These are phyloP conservation scores for Neckera pumila DNA, from an alignment of 225 moss, liverwort and hornwort genomes.

Conservation along the genomic window DNA sequence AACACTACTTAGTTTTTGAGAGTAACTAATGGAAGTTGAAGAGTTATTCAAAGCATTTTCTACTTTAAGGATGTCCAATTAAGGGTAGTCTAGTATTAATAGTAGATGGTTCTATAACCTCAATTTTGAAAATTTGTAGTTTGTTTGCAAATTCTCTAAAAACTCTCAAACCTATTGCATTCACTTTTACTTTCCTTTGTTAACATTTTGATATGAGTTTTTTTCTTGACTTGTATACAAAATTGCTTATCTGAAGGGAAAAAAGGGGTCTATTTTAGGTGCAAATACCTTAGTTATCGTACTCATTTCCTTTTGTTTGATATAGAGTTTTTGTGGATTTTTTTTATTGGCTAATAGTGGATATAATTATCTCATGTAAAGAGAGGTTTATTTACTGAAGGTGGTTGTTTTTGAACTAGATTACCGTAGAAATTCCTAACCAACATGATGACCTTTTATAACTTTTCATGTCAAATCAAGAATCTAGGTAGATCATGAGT, in stretches of 20 bases:
- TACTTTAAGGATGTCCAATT: not conserved
- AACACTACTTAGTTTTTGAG: not conserved
- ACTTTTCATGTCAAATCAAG: not conserved
- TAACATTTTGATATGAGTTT: not conserved
- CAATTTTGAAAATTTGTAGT: not conserved
- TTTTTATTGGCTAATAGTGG: no score
- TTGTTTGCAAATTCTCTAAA: fast-evolving
- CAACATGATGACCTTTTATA: not conserved
- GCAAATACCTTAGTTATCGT: not conserved
- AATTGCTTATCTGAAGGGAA: no score
- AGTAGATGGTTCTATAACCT: not conserved
- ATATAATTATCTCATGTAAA: fast-evolving
- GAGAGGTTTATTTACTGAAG: not conserved
- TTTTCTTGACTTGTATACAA: not conserved
- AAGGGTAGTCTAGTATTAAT: not conserved
- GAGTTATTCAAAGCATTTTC: not conserved
- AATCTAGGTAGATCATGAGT: not conserved
- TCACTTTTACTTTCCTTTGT: no score
- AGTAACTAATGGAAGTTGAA: not conserved
- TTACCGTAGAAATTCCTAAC: not conserved
- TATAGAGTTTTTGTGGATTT: not conserved
- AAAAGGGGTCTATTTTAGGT: no score
- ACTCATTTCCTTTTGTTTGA: not conserved
- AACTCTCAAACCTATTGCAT: not conserved
- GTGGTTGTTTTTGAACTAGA: no score